Evolutionary conservation across 192 early-diverging fungal species (phyloP).

Genomic region (Mortierella claussenii): DNA sequence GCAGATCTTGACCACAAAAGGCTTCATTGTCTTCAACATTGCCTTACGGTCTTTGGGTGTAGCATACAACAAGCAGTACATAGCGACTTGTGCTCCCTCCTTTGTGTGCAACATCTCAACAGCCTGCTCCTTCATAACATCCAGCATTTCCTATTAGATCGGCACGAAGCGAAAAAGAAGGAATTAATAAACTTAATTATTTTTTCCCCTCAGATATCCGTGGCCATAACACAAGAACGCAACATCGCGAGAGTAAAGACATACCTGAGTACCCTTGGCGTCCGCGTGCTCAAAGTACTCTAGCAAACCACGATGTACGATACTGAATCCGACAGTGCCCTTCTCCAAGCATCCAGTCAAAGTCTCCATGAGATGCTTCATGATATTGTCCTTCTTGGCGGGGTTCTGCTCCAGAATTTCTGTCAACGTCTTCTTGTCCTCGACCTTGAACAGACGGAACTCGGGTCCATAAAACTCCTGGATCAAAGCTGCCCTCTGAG

Average conservation of each 20-base stretch:
- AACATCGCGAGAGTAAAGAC: background rate
- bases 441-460: conserved; percentile 85
- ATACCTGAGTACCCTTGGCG: conserved; percentile 64
- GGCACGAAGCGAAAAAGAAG: background rate
- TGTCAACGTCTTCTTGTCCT: conserved; percentile 61
- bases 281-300: conserved; percentile 84
- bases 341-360: conserved; percentile 85
- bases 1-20: conserved; percentile 81
- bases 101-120: conserved; percentile 92
- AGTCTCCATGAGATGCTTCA: conserved; percentile 76
- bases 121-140: conserved; percentile 83
- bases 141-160: conserved; percentile 67
- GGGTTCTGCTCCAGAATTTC: conserved; percentile 72
- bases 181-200: background rate
- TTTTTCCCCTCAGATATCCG: background rate
- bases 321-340: conserved; percentile 77
- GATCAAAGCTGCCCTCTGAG: conserved; percentile 77
- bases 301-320: conserved; percentile 87
- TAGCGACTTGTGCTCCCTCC: conserved; percentile 88
- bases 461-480: conserved; percentile 96
- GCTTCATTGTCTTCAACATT: conserved; percentile 88
- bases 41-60: conserved; percentile 91
- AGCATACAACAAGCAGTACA: conserved; percentile 82
- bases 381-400: conserved; percentile 73
- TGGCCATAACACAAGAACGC: no score